Evolutionary conservation across 2,329 filamentous ascomycete species (phyloP).

Genomic region (Claviceps cyperi): DNA sequence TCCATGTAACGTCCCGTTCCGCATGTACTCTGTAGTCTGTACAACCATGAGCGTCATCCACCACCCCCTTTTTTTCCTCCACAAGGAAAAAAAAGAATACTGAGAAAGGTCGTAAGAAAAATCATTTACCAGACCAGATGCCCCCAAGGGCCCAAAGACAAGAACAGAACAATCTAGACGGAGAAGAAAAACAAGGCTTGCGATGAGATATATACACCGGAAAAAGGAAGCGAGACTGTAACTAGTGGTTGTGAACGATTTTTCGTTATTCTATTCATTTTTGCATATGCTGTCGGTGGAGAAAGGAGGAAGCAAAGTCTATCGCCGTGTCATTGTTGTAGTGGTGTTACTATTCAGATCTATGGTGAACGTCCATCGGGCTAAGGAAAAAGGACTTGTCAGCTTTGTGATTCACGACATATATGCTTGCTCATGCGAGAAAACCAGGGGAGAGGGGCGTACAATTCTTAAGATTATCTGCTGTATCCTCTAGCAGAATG

Average conservation of each 20-base stretch:
- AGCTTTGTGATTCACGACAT: not conserved
- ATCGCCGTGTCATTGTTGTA: conserved; percentile 3
- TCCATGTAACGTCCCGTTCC: too few species aligned
- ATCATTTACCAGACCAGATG: too few species aligned
- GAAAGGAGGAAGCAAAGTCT: not conserved
- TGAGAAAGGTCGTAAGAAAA: too few species aligned
- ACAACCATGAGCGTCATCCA: too few species aligned
- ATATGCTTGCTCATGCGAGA: not conserved
- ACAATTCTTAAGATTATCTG: conserved; percentile 82
- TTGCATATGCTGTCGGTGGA: too few species aligned
- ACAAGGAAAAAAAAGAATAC: too few species aligned
- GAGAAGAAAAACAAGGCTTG: not conserved
- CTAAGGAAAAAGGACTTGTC: conserved; percentile 13
- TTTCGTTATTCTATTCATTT: not conserved
- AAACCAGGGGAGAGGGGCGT: conserved; percentile 9
- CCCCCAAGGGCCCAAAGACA: too few species aligned
- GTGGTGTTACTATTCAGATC: conserved; percentile 2
- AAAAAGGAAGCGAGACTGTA: not conserved
- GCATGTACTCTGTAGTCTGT: too few species aligned
- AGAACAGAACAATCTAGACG: not conserved
- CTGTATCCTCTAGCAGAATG: conserved; percentile 83
- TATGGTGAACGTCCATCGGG: conserved; percentile 28
- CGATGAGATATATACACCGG: not conserved
- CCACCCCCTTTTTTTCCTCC: too few species aligned
- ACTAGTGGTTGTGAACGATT: not conserved